Evolutionary conservation across 345 rosid genomes (phyloP), one percentile per base, ranked within the genome.

Genomic region (Brassica nigra): DNA sequence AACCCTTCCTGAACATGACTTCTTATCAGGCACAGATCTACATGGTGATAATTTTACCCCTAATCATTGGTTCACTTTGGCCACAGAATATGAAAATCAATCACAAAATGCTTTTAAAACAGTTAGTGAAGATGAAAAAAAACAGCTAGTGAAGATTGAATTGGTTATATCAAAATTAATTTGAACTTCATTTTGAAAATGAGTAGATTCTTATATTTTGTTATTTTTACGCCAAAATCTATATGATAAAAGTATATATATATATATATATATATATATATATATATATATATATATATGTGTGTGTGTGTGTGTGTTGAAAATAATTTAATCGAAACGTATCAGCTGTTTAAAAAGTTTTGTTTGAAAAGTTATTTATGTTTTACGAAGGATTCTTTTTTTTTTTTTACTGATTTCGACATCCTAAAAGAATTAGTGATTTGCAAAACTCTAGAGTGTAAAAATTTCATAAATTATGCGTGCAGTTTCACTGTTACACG

Each of bases 361-460:
- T n/a, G n/a, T n/a, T 39, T 6, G 10, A 3, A 68, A 42, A 42
- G 6, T 14, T 1, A 28, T 68, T 8, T 29, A 39, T 69, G 28
- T n/a, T 69, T 30, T 49, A 15, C 5, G 34, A 54, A 6, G n/a
- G 27, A 52, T 10, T 49, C 5, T 12, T 47, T n/a, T n/a, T n/a
- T n/a, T 12, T 47, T 14, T 5, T 47, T 47, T 1, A 47, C 55
- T n/a, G 20, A 52, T 14, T n/a, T 52, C 20, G 57, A 52, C 57
- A 62, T 29, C 34, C 1, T 29, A 28, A 8, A 52, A 23, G 14
- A 75, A 20, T 12, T 33, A 2, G 8, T 65, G 54, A 20, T 31
- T 47, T 30, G 70, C 30, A 74, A 16, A 30, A 47, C 23, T n/a
- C 23, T 54, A 2, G 42, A 62, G 33, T 75, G 64, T 75, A 33